Conservation (phyloP, 2,329 filamentous ascomycete species). For the Diaporthe caulivora region DNA sequence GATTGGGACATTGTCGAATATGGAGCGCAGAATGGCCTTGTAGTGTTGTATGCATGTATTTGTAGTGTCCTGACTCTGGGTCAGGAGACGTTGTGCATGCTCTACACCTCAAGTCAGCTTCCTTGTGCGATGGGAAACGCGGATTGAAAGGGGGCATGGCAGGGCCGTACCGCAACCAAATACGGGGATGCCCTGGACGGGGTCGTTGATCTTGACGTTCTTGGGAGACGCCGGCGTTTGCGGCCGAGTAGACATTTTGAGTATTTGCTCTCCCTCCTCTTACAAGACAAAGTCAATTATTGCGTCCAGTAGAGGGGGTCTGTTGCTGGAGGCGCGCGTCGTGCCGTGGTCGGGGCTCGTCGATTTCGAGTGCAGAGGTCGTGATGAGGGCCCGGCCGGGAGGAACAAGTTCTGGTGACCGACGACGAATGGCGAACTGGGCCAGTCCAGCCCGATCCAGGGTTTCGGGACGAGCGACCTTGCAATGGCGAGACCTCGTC, state of each 20-base stretch:
- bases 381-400: slow-evolving; percentile 27
- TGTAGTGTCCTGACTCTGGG: slow-evolving; percentile 71
- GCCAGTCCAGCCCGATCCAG: slow-evolving; percentile 28
- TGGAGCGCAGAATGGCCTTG: slow-evolving; percentile 76
- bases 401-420: slow-evolving; percentile 33
- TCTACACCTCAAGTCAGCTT: slow-evolving; percentile 62
- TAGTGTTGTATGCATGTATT: slow-evolving; percentile 79
- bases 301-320: not conserved
- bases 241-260: slow-evolving; percentile 59
- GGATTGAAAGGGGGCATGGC: slow-evolving; percentile 37
- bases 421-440: slow-evolving; percentile 23
- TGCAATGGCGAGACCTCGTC: slow-evolving; percentile 12
- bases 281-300: not conserved
- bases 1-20: slow-evolving; percentile 76
- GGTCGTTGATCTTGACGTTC: slow-evolving; percentile 70
- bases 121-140: slow-evolving; percentile 25
- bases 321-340: not conserved
- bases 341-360: not conserved
- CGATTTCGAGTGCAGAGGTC: not conserved
- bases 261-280: not conserved
- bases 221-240: slow-evolving; percentile 67
- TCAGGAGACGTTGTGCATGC: slow-evolving; percentile 77
- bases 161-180: slow-evolving; percentile 72
- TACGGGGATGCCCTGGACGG: slow-evolving; percentile 69
- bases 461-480: slow-evolving; percentile 13